phyloP scores from a whole-genome alignment of 441 rosid species.

The Pelargonium fulgidum region DNA sequence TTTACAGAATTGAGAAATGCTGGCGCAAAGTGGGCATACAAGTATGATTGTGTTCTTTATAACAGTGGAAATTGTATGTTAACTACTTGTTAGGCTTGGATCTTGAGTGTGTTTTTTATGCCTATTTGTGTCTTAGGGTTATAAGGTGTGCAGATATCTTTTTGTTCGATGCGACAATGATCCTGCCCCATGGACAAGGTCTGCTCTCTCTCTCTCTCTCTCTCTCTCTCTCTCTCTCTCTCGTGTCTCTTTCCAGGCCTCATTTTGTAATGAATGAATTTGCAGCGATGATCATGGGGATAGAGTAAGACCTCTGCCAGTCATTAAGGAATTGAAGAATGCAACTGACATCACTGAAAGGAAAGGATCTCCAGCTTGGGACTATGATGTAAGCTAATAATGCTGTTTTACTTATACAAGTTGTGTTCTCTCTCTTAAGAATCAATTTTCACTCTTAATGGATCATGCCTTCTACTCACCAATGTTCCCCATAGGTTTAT shows the following conservation, averaged over 20 bases:
- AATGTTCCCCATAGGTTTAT: neutral
- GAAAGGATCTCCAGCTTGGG: conserved; percentile 62
- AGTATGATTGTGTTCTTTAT: conserved; percentile 22
- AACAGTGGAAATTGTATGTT: neutral
- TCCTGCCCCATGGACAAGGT: conserved; percentile 96
- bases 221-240: neutral
- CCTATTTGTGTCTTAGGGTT: conserved; percentile 34
- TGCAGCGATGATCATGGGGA: conserved; percentile 70
- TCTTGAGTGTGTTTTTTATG: conserved; percentile 1
- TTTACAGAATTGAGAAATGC: conserved; percentile 70
- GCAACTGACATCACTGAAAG: conserved; percentile 57
- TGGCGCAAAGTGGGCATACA: conserved; percentile 66
- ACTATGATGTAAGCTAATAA: conserved; percentile 50
- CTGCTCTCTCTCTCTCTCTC: conserved; percentile 4
- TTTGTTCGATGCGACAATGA: conserved; percentile 89
- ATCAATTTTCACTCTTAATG: neutral
- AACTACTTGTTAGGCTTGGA: neutral
- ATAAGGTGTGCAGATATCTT: conserved; percentile 53
- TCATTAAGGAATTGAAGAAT: conserved; percentile 42
- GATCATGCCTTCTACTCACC: neutral
- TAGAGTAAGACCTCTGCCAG: conserved; percentile 64
- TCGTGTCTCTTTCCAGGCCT: neutral
- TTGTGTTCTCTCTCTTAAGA: neutral
- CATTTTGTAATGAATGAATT: neutral
- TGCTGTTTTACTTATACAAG: neutral